Base-by-base conservation (phyloP, 768 basidiomycete genomes). In the Infundibulicybe gibba region DNA sequence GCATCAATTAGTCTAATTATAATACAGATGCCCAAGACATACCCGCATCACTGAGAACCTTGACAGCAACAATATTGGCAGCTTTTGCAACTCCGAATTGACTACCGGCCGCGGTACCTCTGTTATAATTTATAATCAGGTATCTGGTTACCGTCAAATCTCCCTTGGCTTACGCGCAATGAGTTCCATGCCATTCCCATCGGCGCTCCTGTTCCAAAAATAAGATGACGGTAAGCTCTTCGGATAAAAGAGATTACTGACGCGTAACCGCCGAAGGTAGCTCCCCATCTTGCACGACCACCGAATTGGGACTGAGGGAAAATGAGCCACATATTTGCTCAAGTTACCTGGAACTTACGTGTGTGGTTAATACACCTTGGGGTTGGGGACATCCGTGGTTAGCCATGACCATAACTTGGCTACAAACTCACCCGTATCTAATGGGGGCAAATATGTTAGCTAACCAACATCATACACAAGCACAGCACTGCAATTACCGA, bases 131-230 rank as follows among this genome's bases (percentile, higher is more conserved):
- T 4, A 19, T 9, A 12, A 11, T 1, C 16, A 16, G 35, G 14
- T n/a, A 4, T 30, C 45, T 10, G 19, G 9, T 14, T 11, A 25
- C 25, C 3, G 35, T n/a, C 17, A 38, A 38, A 31, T 30, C 20
- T 16, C 33, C 10, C 31, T 6, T 11, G 5, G 55, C 66, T 46
- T 49, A 68, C 64, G 69, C 64, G 51, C 43, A 53, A 52, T 71
- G 71, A 32, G 73, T 72, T 16, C 72, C 74, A 47, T 74, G 72
- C 14, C 71, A 51, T 69, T 57, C n/a, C 65, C 68, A 52, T 74
- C 72, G 33, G 57, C 56, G 34, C 54, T 39, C 49, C 51, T 43
- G 30, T 19, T 20, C 32, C 14, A 8, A 43, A 13, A 37, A 14
- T 5, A 25, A 33, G 20, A 38, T 3, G 31, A 21, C 14, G 32